Evolutionary conservation across 2,329 filamentous ascomycete genomes (phyloP).

Genomic region (Penicillium capsulatum): DNA sequence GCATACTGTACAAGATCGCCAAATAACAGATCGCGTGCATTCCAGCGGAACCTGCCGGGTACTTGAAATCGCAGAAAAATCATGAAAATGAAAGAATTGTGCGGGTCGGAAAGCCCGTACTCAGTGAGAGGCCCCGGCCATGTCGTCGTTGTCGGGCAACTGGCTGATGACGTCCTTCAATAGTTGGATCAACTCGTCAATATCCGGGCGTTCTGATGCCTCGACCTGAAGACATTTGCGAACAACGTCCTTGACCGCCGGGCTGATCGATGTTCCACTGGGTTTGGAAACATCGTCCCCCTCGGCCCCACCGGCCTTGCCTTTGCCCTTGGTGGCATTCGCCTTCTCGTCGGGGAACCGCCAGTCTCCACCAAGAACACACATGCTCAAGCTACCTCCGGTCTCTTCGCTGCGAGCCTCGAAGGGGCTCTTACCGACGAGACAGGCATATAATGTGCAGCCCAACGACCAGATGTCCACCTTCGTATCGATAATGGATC

Average conservation of each 20-base stretch:
- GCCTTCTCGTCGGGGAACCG: slow-evolving; percentile 83
- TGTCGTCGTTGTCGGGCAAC: slow-evolving; percentile 59
- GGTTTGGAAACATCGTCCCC: slow-evolving; percentile 21
- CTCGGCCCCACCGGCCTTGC: slow-evolving; percentile 39
- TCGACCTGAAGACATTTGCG: slow-evolving; percentile 82
- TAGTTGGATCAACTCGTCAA: slow-evolving; percentile 74
- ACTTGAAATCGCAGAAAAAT: slow-evolving; percentile 3
- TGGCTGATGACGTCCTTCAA: slow-evolving; percentile 68
- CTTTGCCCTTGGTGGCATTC: slow-evolving; percentile 57
- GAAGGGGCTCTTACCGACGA: slow-evolving; percentile 95
- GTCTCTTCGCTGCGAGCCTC: slow-evolving; percentile 95
- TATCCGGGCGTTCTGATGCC: slow-evolving; percentile 78
- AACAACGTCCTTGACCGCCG: slow-evolving; percentile 81
- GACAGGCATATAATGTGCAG: slow-evolving; percentile 94
- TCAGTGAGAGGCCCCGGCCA: slow-evolving; percentile 24
- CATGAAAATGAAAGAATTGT: slow-evolving; percentile 1
- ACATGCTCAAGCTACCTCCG: slow-evolving; percentile 86
- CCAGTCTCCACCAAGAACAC: slow-evolving; percentile 92
- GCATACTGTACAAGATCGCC: slow-evolving; percentile 25
- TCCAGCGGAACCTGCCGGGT: slow-evolving; percentile 16
- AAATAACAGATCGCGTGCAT: slow-evolving; percentile 7
- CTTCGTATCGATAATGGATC: slow-evolving; percentile 86
- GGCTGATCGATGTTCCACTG: slow-evolving; percentile 62
- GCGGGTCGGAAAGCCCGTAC: background rate
- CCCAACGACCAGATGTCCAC: slow-evolving; percentile 97